Base-by-base conservation (phyloP, 768 basidiomycete species). In the Lactarius evosmus region DNA sequence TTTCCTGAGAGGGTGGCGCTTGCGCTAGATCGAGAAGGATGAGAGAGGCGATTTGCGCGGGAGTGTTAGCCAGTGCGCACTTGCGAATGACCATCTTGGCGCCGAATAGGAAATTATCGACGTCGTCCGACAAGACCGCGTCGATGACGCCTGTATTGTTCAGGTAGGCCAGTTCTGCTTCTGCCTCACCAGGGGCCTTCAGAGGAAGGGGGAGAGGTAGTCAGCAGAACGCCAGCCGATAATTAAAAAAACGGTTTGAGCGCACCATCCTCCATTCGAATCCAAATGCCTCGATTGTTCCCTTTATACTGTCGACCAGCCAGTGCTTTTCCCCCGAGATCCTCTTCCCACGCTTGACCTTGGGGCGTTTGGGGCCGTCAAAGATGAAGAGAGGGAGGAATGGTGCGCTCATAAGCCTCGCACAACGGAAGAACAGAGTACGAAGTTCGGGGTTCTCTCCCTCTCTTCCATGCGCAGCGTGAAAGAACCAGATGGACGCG, bases 161-260 rank as follows among this genome's bases (percentile, higher is more conserved):
- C 58, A 98, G 79, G 66, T 91, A 88, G 0, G 95, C 95, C 2
- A 98, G 79, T 71, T 96, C 95, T 0, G 95, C 95, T 74, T 98
- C 95, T 0, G 95, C 95, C 75, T 97, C 95, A 19, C 93, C 94
- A 7, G 95, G 95, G 17, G 93, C 95, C 87, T 87, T 73, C 71
- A 64, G 71, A n/a, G n/a, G n/a, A n/a, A n/a, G 73, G 69, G 75
- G 73, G 7, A 73, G 66, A 22, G 8, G 40, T 8, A 29, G 65
- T 69, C n/a, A 72, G 64, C 49, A 72, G 65, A 40, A 71, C 69
- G 22, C 6, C 9, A 12, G 11, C 8, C 6, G 12, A 11, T 17
- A 16, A 25, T 33, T n/a, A 27, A 44, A 12, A 8, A 41, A 27
- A 4, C n/a, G n/a, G n/a, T 17, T 69, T 66, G n/a, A 61, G 65